phyloP scores from a whole-genome alignment of 1,284 basidiomycete genomes.

The Porphyrellus sp. region DNA sequence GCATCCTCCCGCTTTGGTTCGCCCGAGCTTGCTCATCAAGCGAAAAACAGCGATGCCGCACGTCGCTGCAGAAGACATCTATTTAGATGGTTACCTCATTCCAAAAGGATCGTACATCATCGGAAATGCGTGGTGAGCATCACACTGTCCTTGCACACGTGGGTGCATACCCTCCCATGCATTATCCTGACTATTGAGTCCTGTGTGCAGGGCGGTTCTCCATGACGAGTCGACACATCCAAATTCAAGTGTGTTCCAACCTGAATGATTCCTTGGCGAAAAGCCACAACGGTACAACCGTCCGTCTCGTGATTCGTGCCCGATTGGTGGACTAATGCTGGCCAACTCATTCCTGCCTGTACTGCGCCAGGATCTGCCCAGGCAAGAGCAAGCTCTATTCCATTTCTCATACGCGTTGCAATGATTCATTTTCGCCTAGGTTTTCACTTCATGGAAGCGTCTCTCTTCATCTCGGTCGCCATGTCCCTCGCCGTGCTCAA shows the following conservation, averaged over 20 bases:
- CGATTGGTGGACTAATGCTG: too few species aligned
- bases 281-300: constrained; percentile 3
- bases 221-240: constrained; percentile 19
- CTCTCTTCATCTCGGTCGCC: constrained; percentile 17
- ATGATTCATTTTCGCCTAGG: constrained; percentile 17
- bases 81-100: neutral
- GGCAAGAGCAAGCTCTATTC: constrained; percentile 11
- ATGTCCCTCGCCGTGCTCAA: constrained; percentile 19
- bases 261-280: constrained; percentile 26
- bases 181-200: neutral
- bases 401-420: too few species aligned
- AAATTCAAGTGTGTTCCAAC: constrained; percentile 19
- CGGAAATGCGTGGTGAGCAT: constrained; percentile 23
- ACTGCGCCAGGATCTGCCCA: constrained; percentile 18
- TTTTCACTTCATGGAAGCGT: constrained; percentile 13
- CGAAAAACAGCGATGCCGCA: constrained; percentile 34
- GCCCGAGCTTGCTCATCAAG: neutral
- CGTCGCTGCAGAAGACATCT: constrained; percentile 28
- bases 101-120: constrained; percentile 33
- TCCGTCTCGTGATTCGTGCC: too few species aligned
- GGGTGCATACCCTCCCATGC: neutral
- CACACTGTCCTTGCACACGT: neutral
- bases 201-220: constrained; percentile 15
- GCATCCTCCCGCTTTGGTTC: too few species aligned
- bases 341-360: too few species aligned